Base-by-base conservation (phyloP, 768 basidiomycete species). In the Thelephora ganbajun region DNA sequence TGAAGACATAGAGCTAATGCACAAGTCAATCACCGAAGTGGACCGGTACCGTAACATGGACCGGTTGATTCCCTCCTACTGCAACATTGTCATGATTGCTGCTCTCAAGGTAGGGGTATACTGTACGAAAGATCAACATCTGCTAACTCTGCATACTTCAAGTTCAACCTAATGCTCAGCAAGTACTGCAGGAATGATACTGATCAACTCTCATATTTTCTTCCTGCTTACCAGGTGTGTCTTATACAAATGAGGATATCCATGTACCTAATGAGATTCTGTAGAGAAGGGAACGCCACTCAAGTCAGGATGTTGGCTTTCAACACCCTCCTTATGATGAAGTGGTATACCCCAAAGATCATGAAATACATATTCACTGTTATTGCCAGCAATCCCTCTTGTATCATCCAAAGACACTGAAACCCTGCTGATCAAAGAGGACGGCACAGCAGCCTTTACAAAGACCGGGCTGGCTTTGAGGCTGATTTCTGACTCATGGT, bases 1-100 rank as follows among this genome's bases (percentile, higher is more conserved):
- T 18, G 82, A 88, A 59, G 85, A 87, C 54, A 67, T 67, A 22
- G 74, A 76, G 34, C 69, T 93, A 11, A 61, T 93, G 44, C 79
- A 80, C 55, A 78, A 83, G 54, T 85, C 83, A 2, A 61, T 83
- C 41, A 72, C 79, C 16, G 90, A 94, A 59, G 77, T 97, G 30
- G 87, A 91, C 57, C 76, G 94, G 39, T 94, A 93, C 66, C 80
- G 90, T 48, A 88, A 80, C 57, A 90, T 96, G 81, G 96, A 99
- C 63, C 74, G 92, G 47, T 70, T 98, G 13, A 92, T 97, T 48
- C 91, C 96, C 7, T 94, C 93, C 1, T 80, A 81, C 43, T 90
- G 94, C 56, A 99, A 99, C 59, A 78, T 89, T 33, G 84, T 98
- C 22, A 93, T 94, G 0, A 74, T 86, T 44, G 89, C 96, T 20